Conservation (phyloP, 495 filamentous ascomycete species). For the Podospora comata region DNA sequence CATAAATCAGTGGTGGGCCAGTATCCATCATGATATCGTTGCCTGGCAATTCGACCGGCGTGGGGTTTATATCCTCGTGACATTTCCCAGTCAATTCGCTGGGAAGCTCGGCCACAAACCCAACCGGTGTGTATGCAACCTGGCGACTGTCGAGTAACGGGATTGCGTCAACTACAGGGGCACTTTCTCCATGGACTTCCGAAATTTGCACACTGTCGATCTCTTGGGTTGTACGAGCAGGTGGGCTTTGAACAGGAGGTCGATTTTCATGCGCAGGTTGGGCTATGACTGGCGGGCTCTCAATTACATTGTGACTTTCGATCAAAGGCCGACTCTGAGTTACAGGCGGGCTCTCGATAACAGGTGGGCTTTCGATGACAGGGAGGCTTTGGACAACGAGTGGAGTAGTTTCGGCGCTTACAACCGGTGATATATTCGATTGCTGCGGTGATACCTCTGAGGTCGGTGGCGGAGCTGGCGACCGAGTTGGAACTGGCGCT, state of each 20-base stretch:
- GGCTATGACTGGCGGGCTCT: constrained; percentile 18
- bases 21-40: constrained; percentile 22
- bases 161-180: neutral
- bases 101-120: constrained; percentile 45
- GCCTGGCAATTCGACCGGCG: constrained; percentile 43
- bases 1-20: constrained; percentile 17
- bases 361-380: constrained; percentile 1
- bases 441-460: neutral
- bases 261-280: neutral
- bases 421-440: constrained; percentile 20
- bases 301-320: constrained; percentile 8
- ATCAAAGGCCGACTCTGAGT: constrained; percentile 11
- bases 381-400: constrained; percentile 13
- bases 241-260: constrained; percentile 13
- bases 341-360: constrained; percentile 19
- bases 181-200: neutral
- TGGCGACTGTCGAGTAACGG: constrained; percentile 23
- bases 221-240: constrained; percentile 18
- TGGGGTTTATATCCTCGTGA: constrained; percentile 38
- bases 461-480: neutral
- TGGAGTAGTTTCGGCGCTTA: constrained; percentile 28
- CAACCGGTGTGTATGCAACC: constrained; percentile 33
- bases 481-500: neutral
- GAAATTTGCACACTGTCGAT: constrained; percentile 8
- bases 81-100: constrained; percentile 36